A percentile compares a stretch with the other conserved stretches of the same genome.
Conservation (phyloP, 2,329 filamentous ascomycete genomes). For the Nannizzia gypsea region DNA sequence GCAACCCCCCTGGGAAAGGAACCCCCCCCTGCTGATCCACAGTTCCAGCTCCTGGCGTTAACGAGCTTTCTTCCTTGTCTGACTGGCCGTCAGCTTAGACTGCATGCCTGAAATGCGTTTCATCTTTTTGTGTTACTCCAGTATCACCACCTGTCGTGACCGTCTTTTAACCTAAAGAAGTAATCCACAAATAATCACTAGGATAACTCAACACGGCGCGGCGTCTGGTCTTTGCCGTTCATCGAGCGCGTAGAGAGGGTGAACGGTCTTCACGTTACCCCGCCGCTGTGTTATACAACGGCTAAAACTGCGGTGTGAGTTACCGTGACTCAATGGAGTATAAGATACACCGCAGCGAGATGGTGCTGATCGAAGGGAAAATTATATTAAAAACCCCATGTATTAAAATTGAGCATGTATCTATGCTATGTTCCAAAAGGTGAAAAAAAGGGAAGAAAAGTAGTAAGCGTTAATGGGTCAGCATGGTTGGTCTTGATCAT, state of each 20-base stretch:
- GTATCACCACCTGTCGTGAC: background rate
- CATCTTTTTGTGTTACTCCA: background rate
- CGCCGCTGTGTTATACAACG: background rate
- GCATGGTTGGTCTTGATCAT: background rate
- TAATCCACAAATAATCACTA: background rate
- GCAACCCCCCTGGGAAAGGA: background rate
- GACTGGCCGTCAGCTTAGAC: background rate
- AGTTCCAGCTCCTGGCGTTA: constrained; percentile 3
- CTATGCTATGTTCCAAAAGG: constrained; percentile 3
- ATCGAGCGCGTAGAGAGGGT: background rate
- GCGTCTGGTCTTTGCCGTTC: background rate
- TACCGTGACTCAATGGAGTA: background rate
- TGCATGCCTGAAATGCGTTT: background rate
- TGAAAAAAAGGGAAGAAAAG: background rate
- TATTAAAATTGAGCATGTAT: constrained; percentile 1
- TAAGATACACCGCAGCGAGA: background rate
- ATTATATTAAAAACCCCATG: background rate
- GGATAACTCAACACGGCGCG: background rate
- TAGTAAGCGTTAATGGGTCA: background rate
- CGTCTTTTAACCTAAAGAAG: background rate
- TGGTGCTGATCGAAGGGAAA: background rate
- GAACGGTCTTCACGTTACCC: background rate
- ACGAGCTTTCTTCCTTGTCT: background rate
- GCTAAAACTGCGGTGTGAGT: background rate
- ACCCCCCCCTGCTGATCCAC: constrained; percentile 1